Evolutionary conservation across 441 rosid genomes (phyloP).

Genomic region (Capsella rubella): DNA sequence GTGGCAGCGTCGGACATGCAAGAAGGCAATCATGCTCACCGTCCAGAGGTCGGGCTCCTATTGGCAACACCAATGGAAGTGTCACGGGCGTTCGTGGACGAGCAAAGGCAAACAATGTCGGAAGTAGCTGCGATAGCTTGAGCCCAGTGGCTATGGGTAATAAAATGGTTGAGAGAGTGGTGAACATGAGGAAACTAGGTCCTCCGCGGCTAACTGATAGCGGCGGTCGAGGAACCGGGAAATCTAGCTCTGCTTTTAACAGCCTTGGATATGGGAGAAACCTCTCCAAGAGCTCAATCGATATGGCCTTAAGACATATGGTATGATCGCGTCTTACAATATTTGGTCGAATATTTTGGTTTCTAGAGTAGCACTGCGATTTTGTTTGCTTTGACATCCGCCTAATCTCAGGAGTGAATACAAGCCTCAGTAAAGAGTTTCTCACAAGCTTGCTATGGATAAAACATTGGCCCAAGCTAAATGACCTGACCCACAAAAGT

Average conservation of each 20-base stretch:
- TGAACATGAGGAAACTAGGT: constrained; percentile 88
- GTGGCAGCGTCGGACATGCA: constrained; percentile 7
- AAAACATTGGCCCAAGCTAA: not conserved
- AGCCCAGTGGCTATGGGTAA: constrained; percentile 84
- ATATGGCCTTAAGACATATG: constrained; percentile 95
- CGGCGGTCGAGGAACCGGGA: constrained; percentile 24
- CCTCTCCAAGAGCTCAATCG: constrained; percentile 82
- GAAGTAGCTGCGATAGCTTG: constrained; percentile 51
- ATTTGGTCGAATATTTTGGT: not conserved
- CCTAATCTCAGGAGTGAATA: not conserved
- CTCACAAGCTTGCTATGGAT: constrained; percentile 1
- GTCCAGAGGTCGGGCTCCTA: constrained; percentile 42
- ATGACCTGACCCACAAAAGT: not conserved
- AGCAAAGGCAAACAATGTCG: constrained; percentile 33
- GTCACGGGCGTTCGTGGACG: constrained; percentile 34
- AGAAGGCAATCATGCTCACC: constrained; percentile 52
- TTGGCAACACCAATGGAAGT: constrained; percentile 36
- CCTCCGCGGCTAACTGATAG: constrained; percentile 68
- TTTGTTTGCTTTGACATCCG: not conserved
- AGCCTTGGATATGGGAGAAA: constrained; percentile 75
- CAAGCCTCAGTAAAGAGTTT: not conserved
- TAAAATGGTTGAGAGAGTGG: constrained; percentile 90
- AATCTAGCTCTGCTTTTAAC: constrained; percentile 53
- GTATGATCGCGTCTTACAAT: constrained; percentile 46
- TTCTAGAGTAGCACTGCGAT: not conserved